Base-by-base conservation (phyloP, 2,329 filamentous ascomycete species). In the Venturia aucupariae region DNA sequence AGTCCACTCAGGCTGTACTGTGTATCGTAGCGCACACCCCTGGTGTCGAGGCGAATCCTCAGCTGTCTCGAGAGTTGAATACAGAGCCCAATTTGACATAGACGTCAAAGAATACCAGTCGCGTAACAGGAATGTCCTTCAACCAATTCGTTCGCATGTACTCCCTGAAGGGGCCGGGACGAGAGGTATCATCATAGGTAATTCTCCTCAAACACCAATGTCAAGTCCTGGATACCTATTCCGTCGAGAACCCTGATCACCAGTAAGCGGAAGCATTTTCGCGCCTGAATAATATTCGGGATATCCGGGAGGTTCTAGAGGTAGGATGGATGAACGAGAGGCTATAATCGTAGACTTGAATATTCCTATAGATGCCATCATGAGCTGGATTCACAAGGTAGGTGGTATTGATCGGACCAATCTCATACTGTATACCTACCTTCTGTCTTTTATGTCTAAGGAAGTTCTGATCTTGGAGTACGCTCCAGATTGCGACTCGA, bases 221-320 rank as follows among this genome's bases (percentile, higher is more conserved):
- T n/a, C n/a, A n/a, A n/a, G n/a, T n/a, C n/a, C n/a, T n/a, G n/a
- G n/a, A n/a, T n/a, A n/a, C n/a, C n/a, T n/a, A n/a, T n/a, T n/a
- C n/a, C n/a, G n/a, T n/a, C n/a, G n/a, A n/a, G n/a, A n/a, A n/a
- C n/a, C n/a, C n/a, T n/a, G n/a, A n/a, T n/a, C n/a, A n/a, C n/a
- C n/a, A n/a, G n/a, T n/a, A n/a, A n/a, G n/a, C n/a, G n/a, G n/a
- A n/a, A n/a, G n/a, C n/a, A n/a, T n/a, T n/a, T 82, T 83, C 62
- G 80, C 79, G 6, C 81, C 81, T 0, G 80, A n/a, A n/a, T n/a
- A n/a, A n/a, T n/a, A n/a, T n/a, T n/a, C n/a, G n/a, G n/a, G 55
- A 84, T 79, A 3, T 81, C 81, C 0, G 79, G 81, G 30, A 82
- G 74, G 24, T 72, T 75, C 66, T 77, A 76, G 63, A 77, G 68